These are phyloP conservation scores for Verticillium albo-atrum DNA, from an alignment of 2,329 filamentous ascomycete species.

Conservation along the genomic window DNA sequence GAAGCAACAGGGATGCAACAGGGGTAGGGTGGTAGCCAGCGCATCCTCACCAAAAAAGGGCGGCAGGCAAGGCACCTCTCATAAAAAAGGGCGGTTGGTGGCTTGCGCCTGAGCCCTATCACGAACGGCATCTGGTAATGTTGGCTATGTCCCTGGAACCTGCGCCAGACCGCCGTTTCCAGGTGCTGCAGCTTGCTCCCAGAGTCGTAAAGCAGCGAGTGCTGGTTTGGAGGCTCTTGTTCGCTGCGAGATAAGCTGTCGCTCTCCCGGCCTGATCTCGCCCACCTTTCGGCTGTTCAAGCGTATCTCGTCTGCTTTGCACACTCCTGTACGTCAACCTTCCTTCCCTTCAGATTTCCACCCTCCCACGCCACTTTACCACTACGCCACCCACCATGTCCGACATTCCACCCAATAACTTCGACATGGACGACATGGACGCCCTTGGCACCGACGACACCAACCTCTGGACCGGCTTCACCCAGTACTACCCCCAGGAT, in stretches of 20 bases:
- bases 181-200: too few relatives aligned
- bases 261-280: neutral
- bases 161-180: too few relatives aligned
- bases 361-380: neutral
- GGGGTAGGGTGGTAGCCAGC: too few relatives aligned
- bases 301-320: constrained; percentile 13
- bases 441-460: neutral
- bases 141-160: neutral
- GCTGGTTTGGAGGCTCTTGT: neutral
- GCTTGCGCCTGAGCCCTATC: constrained; percentile 10
- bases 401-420: constrained; percentile 13
- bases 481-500: neutral
- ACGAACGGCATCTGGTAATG: neutral
- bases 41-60: too few relatives aligned
- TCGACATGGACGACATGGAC: constrained; percentile 6
- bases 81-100: constrained; percentile 11
- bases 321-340: constrained; percentile 1
- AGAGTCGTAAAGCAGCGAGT: neutral
- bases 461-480: constrained; percentile 6
- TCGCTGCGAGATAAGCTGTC: constrained; percentile 3
- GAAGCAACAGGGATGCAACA: too few relatives aligned
- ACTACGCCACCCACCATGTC: constrained; percentile 15
- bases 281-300: neutral
- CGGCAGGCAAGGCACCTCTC: neutral
- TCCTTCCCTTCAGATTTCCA: neutral